These are phyloP conservation scores for Cladophialophora psammophila DNA, from an alignment of 2,329 filamentous ascomycete species.

Conservation along the genomic window DNA sequence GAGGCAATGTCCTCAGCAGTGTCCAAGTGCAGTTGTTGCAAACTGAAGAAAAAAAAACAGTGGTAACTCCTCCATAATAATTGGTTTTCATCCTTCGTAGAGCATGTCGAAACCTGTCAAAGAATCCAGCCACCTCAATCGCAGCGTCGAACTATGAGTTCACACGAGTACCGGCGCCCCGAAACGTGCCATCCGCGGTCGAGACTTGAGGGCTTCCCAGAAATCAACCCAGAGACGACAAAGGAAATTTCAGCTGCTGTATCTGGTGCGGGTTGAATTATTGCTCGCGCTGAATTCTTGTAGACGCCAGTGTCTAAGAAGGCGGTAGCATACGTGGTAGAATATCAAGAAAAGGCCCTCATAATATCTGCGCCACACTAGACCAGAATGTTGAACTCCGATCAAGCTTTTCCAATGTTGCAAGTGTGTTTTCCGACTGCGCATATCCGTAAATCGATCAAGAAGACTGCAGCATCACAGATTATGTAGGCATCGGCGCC, in stretches of 20 bases:
- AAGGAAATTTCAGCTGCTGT: neutral
- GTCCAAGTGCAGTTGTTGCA: neutral
- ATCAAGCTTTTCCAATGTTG: conserved; percentile 6
- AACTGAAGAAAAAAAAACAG: neutral
- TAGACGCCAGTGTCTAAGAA: neutral
- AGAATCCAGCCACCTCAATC: neutral
- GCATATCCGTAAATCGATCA: neutral
- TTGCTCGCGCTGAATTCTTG: neutral
- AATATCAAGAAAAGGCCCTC: neutral
- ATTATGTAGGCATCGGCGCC: conserved; percentile 34
- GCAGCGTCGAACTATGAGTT: neutral
- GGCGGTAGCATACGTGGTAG: neutral
- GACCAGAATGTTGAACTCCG: conserved; percentile 31
- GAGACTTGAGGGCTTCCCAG: neutral
- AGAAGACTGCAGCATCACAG: conserved; percentile 10
- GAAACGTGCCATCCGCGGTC: neutral
- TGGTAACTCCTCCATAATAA: neutral
- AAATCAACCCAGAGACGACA: neutral
- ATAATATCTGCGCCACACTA: neutral
- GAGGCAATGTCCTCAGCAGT: neutral
- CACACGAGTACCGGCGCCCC: neutral
- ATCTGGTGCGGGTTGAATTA: neutral
- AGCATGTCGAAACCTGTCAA: neutral
- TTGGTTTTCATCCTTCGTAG: neutral
- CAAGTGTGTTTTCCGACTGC: neutral